A percentile compares a stretch with the other conserved stretches of the same genome.
Evolutionary conservation across 2,329 filamentous ascomycete species (phyloP).

Genomic region (Aspergillus sp.): DNA sequence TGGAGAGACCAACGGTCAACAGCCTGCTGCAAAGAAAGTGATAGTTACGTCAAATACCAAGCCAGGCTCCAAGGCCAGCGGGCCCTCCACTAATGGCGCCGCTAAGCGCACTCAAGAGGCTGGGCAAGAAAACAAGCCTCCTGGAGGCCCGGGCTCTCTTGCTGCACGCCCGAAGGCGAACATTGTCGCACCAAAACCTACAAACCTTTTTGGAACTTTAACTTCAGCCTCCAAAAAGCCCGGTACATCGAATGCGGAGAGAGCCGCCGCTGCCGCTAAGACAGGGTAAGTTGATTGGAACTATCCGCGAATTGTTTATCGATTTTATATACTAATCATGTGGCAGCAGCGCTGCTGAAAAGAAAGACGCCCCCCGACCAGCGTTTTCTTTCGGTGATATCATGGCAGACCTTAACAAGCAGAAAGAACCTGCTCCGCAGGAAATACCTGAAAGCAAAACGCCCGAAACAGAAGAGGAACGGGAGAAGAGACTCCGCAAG

Average conservation of each 20-base stretch:
- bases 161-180: constrained; percentile 38
- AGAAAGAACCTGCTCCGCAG: constrained; percentile 53
- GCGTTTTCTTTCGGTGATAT: constrained; percentile 51
- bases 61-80: constrained; percentile 28
- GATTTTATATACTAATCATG: constrained; percentile 16
- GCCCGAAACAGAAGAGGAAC: constrained; percentile 61
- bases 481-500: constrained; percentile 58
- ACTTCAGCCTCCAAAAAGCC: constrained; percentile 51
- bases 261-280: constrained; percentile 40
- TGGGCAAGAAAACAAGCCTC: constrained; percentile 32
- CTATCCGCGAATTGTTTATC: not conserved
- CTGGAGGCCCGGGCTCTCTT: constrained; percentile 21
- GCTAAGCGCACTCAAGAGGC: constrained; percentile 29
- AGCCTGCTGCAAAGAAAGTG: constrained; percentile 40
- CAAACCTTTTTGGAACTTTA: constrained; percentile 48
- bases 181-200: constrained; percentile 43
- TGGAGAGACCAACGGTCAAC: constrained; percentile 34
- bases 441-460: constrained; percentile 55
- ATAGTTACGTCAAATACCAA: constrained; percentile 37
- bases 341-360: constrained; percentile 32
- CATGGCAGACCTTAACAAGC: constrained; percentile 54
- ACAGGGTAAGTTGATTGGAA: constrained; percentile 27
- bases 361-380: constrained; percentile 41
- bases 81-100: constrained; percentile 21
- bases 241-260: constrained; percentile 51